Percentiles rank a stretch among this genome's conserved stretches.
Conservation (phyloP, 768 basidiomycete genomes). For the Boletus rubescentipes region DNA sequence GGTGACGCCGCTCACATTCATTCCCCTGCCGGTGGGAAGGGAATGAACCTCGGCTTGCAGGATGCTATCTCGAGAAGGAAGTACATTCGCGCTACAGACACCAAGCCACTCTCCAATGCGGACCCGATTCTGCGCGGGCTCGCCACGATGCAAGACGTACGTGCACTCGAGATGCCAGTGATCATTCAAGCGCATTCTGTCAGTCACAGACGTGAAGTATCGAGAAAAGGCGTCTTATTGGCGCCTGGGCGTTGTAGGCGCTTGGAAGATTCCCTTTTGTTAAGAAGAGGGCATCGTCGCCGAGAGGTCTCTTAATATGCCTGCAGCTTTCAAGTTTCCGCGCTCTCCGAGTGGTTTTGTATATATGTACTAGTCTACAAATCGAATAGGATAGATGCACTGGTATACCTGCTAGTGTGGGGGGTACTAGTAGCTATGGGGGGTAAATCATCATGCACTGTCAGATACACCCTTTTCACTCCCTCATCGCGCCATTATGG, state of each 20-base stretch:
- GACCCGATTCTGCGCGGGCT: conserved; percentile 38
- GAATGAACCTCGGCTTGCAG: conserved; percentile 59
- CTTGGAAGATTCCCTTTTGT: conserved; percentile 14
- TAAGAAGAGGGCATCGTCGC: neutral
- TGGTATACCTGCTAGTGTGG: conserved; percentile 19
- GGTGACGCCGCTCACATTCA: conserved; percentile 56
- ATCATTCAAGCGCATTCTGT: conserved; percentile 41
- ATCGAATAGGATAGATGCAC: conserved; percentile 19
- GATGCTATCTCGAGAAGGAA: conserved; percentile 47
- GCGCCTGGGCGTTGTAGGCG: conserved; percentile 24
- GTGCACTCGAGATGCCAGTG: conserved; percentile 39
- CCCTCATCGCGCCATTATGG: conserved; percentile 73
- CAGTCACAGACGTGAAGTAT: conserved; percentile 24
- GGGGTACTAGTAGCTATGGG: conserved; percentile 7
- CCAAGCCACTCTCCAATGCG: conserved; percentile 5
- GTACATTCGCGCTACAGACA: conserved; percentile 29
- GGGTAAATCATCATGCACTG: conserved; percentile 7
- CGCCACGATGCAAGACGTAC: conserved; percentile 35
- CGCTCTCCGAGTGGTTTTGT: neutral
- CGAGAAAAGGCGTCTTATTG: conserved; percentile 18
- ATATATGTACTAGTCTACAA: conserved; percentile 17
- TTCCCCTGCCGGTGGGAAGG: conserved; percentile 55
- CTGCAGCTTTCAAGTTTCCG: too few relatives aligned
- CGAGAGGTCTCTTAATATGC: too few relatives aligned
- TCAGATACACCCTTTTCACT: conserved; percentile 1